phyloP scores from a whole-genome alignment of 495 filamentous ascomycete species.

The Hypoxylon perforatum region DNA sequence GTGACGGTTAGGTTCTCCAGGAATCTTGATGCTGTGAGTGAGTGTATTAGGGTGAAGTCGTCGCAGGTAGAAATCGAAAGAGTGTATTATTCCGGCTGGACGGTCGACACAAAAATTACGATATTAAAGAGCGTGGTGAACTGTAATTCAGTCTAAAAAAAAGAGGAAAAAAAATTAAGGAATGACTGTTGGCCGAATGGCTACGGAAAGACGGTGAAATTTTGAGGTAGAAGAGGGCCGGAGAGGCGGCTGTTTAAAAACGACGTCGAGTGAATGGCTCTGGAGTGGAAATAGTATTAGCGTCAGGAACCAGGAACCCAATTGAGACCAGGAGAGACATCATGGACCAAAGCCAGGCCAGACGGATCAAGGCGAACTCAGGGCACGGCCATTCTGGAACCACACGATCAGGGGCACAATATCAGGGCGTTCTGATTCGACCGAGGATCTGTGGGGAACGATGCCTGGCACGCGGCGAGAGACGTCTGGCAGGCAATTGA shows the following conservation, averaged over 20 bases:
- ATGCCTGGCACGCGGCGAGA: constrained; percentile 43
- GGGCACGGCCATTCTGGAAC: constrained; percentile 43
- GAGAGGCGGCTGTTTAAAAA: constrained; percentile 52
- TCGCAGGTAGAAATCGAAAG: constrained; percentile 54
- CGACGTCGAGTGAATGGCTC: constrained; percentile 45
- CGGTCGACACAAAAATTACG: constrained; percentile 58
- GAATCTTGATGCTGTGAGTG: constrained; percentile 52
- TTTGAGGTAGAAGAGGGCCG: constrained; percentile 50
- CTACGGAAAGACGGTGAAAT: constrained; percentile 50
- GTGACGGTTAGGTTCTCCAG: constrained; percentile 64
- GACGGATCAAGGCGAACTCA: constrained; percentile 26
- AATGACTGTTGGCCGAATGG: constrained; percentile 61
- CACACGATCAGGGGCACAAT: constrained; percentile 46
- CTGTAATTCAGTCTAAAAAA: constrained; percentile 47
- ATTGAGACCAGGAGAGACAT: constrained; percentile 44
- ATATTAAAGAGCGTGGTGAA: constrained; percentile 67
- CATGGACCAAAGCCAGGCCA: constrained; percentile 37
- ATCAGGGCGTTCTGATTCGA: constrained; percentile 42
- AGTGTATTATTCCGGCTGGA: constrained; percentile 57
- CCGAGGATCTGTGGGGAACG: constrained; percentile 39
- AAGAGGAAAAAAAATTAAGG: constrained; percentile 52
- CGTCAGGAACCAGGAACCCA: constrained; percentile 42
- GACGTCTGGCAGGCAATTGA: constrained; percentile 44
- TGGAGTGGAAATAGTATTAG: constrained; percentile 43
- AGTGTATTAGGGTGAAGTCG: constrained; percentile 53